A percentile compares a stretch with the other conserved stretches of the same genome.
These are phyloP conservation scores for Ceratobasidium sp. DNA, from an alignment of 1,284 basidiomycete genomes.

Conservation along the genomic window DNA sequence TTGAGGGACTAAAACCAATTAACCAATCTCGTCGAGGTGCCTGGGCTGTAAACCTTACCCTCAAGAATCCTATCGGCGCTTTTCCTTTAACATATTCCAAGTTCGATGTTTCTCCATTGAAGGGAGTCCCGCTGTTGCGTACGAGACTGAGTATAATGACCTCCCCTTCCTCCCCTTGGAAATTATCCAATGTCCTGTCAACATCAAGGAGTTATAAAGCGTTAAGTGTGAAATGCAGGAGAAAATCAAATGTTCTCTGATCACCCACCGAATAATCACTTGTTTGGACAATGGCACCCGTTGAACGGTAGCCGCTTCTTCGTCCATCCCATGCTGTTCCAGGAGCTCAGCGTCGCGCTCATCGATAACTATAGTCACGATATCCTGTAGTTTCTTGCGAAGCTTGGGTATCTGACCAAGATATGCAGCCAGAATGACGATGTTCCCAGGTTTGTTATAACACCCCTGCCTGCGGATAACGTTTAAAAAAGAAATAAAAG, in stretches of 20 bases:
- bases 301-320: slow-evolving; percentile 50
- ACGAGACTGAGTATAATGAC: slow-evolving; percentile 74
- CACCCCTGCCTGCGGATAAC: slow-evolving; percentile 58
- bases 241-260: not conserved
- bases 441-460: slow-evolving; percentile 66
- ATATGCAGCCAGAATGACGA: slow-evolving; percentile 75
- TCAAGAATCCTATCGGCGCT: not conserved
- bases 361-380: slow-evolving; percentile 68
- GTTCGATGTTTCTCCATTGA: not conserved
- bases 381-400: slow-evolving; percentile 56
- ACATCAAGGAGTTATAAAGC: not conserved
- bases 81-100: not conserved
- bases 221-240: not conserved
- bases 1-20: slow-evolving; percentile 43
- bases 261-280: slow-evolving; percentile 50
- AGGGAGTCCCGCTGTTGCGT: slow-evolving; percentile 61
- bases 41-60: not conserved
- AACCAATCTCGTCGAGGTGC: not conserved
- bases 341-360: slow-evolving; percentile 68
- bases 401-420: slow-evolving; percentile 70
- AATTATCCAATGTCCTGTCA: slow-evolving; percentile 70
- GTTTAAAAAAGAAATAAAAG: not conserved
- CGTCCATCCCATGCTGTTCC: slow-evolving; percentile 53
- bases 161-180: slow-evolving; percentile 57
- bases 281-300: slow-evolving; percentile 58